phyloP scores from a whole-genome alignment of 2,329 filamentous ascomycete species.

The Lachnellula hyalina region DNA sequence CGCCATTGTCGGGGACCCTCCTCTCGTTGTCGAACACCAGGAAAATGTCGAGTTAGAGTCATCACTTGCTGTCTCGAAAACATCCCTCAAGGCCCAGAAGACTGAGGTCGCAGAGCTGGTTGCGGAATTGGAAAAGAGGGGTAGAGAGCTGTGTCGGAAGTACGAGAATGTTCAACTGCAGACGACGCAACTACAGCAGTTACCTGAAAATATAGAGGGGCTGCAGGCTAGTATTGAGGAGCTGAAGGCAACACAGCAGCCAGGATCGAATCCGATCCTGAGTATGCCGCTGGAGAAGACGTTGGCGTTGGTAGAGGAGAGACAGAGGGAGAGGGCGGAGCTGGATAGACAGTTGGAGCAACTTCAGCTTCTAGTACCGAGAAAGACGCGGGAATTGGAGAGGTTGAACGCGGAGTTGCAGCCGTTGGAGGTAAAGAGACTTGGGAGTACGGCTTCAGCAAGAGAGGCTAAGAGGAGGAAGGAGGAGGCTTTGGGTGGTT shows the following conservation, averaged over 20 bases:
- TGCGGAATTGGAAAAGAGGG: constrained; percentile 61
- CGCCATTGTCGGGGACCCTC: constrained; percentile 85
- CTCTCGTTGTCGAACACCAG: constrained; percentile 72
- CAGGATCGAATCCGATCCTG: constrained; percentile 41
- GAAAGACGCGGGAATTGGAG: constrained; percentile 63
- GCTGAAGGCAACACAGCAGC: constrained; percentile 40
- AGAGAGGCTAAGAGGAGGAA: constrained; percentile 64
- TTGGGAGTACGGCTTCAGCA: constrained; percentile 61
- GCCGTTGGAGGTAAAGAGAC: constrained; percentile 61
- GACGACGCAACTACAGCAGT: constrained; percentile 42
- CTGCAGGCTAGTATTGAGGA: constrained; percentile 45
- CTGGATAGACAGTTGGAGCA: constrained; percentile 60
- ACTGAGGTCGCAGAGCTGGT: constrained; percentile 70
- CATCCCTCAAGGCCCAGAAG: constrained; percentile 73
- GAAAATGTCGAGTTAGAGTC: constrained; percentile 77
- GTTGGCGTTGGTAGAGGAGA: constrained; percentile 45
- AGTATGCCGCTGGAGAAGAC: constrained; percentile 56
- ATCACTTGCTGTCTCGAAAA: constrained; percentile 65
- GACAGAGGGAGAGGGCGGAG: constrained; percentile 47
- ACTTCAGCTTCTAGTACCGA: constrained; percentile 56
- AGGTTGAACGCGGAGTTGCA: constrained; percentile 62
- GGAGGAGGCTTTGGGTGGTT: constrained; percentile 59
- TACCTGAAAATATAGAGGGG: constrained; percentile 45
- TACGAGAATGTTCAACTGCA: constrained; percentile 48
- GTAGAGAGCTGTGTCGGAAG: constrained; percentile 50